phyloP scores from a whole-genome alignment of 148 eudicot genomes.

The Pouteria glomerata region DNA sequence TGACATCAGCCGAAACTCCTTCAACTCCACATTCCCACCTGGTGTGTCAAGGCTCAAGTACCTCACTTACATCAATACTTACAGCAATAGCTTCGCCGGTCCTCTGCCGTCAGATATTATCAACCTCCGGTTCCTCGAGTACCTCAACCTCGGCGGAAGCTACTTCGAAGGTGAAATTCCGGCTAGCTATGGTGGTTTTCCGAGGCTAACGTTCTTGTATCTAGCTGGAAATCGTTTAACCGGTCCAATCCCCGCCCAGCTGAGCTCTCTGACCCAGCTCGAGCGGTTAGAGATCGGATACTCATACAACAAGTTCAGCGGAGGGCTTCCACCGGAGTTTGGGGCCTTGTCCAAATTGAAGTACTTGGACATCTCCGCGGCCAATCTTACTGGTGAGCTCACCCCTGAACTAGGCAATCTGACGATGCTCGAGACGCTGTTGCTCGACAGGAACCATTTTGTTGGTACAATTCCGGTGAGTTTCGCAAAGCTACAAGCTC shows the following conservation, averaged over 20 bases:
- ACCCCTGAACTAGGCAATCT: constrained; percentile 53
- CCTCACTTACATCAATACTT: constrained; percentile 49
- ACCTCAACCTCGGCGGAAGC: no score
- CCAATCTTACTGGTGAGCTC: constrained; percentile 55
- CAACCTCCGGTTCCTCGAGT: no score
- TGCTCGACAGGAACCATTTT: constrained; percentile 51
- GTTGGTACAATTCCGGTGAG: constrained; percentile 58
- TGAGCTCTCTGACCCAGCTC: constrained; percentile 39
- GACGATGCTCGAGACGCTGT: constrained; percentile 36
- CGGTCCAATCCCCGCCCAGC: constrained; percentile 10
- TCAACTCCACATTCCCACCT: constrained; percentile 56
- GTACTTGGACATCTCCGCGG: constrained; percentile 59
- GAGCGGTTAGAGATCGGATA: constrained; percentile 66
- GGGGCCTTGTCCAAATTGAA: constrained; percentile 43
- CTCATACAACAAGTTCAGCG: constrained; percentile 44
- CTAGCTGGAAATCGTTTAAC: no score
- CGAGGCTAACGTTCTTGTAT: no score
- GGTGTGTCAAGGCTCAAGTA: constrained; percentile 58
- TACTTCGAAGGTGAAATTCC: no score
- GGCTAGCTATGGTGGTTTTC: no score
- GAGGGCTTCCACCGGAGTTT: constrained; percentile 45
- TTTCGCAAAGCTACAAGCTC: constrained; percentile 26
- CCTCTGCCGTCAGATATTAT: constrained; percentile 29
- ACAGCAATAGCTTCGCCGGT: constrained; percentile 82
- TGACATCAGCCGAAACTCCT: constrained; percentile 66